Evolutionary conservation across 495 filamentous ascomycete genomes (phyloP).

Genomic region (Aspergillus biplanus): DNA sequence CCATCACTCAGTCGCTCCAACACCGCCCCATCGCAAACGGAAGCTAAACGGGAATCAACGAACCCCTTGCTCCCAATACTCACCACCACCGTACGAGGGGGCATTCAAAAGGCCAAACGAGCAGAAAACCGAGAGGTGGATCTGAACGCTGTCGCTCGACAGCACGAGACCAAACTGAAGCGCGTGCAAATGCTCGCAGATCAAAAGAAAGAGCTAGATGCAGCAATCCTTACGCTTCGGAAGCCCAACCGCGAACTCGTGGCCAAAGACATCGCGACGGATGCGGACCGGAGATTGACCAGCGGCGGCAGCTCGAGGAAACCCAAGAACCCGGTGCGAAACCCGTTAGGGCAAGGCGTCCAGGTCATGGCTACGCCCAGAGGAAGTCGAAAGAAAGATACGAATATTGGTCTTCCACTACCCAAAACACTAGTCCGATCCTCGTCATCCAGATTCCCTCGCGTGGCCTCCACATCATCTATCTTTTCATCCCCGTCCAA

Average conservation of each 20-base stretch:
- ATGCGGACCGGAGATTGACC: conserved; percentile 61
- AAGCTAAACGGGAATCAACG: conserved; percentile 40
- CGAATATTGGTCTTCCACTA: conserved; percentile 34
- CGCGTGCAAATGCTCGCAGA: conserved; percentile 70
- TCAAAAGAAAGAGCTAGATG: conserved; percentile 75
- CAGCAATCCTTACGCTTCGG: conserved; percentile 80
- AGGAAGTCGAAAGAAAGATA: conserved; percentile 48
- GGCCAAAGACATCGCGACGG: conserved; percentile 70
- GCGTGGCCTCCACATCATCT: not conserved
- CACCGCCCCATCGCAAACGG: conserved; percentile 53
- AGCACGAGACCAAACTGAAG: conserved; percentile 66
- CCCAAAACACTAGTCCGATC: conserved; percentile 34
- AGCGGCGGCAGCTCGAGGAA: conserved; percentile 48
- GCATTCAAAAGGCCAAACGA: conserved; percentile 61
- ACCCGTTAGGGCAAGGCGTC: conserved; percentile 59
- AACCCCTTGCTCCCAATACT: conserved; percentile 42
- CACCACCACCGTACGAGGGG: conserved; percentile 47
- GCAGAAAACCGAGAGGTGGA: conserved; percentile 72
- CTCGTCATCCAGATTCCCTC: conserved; percentile 9
- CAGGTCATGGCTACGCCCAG: conserved; percentile 81
- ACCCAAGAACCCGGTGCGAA: conserved; percentile 67
- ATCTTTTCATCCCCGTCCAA: conserved; percentile 21
- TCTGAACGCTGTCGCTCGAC: conserved; percentile 57
- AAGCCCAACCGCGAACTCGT: conserved; percentile 85
- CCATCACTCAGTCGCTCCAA: conserved; percentile 71